Evolutionary conservation across 352 stramenopile species (phyloP).

Genomic region (Globisporangium okanoganense): DNA sequence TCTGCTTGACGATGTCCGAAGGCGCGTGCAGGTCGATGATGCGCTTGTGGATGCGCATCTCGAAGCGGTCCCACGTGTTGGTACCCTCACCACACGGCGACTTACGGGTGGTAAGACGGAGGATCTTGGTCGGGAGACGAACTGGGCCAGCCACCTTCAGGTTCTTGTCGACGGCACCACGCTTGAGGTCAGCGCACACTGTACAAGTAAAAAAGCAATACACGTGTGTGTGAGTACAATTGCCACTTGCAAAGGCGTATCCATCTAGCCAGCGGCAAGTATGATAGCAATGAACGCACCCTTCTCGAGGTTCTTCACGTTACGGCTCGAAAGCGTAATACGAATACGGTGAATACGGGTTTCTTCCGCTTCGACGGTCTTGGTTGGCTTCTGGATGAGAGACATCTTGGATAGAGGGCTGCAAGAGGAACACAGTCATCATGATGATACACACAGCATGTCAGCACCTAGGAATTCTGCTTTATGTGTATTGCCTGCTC

Average conservation of each 20-base stretch:
- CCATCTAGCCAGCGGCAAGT: neutral
- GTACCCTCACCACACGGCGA: conserved; percentile 97
- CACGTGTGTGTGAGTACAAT: neutral
- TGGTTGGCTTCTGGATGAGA: conserved; percentile 76
- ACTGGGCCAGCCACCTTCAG: conserved; percentile 98
- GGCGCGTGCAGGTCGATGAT: conserved; percentile 99
- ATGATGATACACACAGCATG: neutral
- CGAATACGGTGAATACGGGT: conserved; percentile 95
- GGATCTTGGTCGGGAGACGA: conserved; percentile 98
- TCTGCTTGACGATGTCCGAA: conserved; percentile 99
- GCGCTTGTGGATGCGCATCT: conserved; percentile 99
- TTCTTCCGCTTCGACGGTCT: conserved; percentile 83
- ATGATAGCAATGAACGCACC: conserved; percentile 24
- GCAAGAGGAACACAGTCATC: neutral
- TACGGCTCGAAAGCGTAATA: conserved; percentile 98
- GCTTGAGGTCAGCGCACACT: conserved; percentile 98
- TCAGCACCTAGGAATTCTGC: neutral
- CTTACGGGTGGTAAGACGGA: conserved; percentile 98
- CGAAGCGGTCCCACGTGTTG: conserved; percentile 99
- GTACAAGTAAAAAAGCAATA: neutral
- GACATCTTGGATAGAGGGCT: conserved; percentile 90
- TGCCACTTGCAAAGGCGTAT: neutral
- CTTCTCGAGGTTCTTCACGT: conserved; percentile 99
- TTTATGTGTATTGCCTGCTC: no score
- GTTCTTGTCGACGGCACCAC: conserved; percentile 97